A percentile compares a stretch with the other conserved stretches of the same genome.
These are phyloP conservation scores for Sarocladium kiliense DNA, from an alignment of 2,329 filamentous ascomycete genomes.

Conservation along the genomic window DNA sequence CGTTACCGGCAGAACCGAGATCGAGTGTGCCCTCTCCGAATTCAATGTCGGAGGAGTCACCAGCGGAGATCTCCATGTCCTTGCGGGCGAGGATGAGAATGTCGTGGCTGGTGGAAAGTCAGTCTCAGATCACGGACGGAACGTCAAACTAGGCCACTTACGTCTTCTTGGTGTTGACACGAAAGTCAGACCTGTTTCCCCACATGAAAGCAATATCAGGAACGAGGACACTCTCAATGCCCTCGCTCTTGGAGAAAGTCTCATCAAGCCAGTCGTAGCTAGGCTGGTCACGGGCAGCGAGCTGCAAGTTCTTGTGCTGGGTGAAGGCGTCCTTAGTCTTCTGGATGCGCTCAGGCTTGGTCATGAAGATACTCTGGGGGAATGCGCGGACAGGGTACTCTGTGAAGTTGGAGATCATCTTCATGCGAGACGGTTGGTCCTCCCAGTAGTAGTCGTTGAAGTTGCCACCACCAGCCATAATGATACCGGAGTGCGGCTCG, in stretches of 20 bases:
- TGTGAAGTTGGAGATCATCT: slow-evolving; percentile 20
- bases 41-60: slow-evolving; percentile 16
- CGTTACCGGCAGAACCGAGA: slow-evolving; percentile 18
- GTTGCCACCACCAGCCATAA: slow-evolving; percentile 22
- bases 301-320: slow-evolving; percentile 19
- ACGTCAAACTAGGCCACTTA: slow-evolving; percentile 11
- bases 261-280: slow-evolving; percentile 21
- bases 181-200: slow-evolving; percentile 20
- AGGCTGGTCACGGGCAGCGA: slow-evolving; percentile 20
- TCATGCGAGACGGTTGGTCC: slow-evolving; percentile 23
- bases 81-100: slow-evolving; percentile 21
- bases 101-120: slow-evolving; percentile 16
- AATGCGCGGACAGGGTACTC: slow-evolving; percentile 19
- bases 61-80: slow-evolving; percentile 18
- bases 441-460: slow-evolving; percentile 24
- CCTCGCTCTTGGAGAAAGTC: slow-evolving; percentile 15
- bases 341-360: slow-evolving; percentile 17
- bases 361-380: slow-evolving; percentile 21
- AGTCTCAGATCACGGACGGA: slow-evolving; percentile 3
- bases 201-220: slow-evolving; percentile 23
- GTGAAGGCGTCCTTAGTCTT: slow-evolving; percentile 15
- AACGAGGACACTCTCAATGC: slow-evolving; percentile 19
- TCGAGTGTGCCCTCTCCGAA: slow-evolving; percentile 19
- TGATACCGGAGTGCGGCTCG: slow-evolving; percentile 21
- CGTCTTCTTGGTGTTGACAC: slow-evolving; percentile 21